phyloP scores from a whole-genome alignment of 495 filamentous ascomycete genomes.

The Neurospora tetrasperma region DNA sequence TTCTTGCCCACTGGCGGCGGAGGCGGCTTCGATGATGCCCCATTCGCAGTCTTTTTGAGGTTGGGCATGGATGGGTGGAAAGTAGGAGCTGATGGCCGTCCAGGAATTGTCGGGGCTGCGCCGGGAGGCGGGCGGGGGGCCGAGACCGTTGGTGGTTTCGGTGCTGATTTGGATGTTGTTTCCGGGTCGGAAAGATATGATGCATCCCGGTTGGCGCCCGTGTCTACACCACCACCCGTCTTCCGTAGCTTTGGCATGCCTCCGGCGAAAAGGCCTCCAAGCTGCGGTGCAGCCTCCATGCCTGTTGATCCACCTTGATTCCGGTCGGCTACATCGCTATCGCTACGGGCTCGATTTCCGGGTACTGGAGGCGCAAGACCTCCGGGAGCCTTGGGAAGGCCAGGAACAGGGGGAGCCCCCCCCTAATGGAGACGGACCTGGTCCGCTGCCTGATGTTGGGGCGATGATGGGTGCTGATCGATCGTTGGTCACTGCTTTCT shows the following conservation, averaged over 20 bases:
- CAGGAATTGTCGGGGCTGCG: conserved; percentile 51
- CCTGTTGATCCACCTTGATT: conserved; percentile 26
- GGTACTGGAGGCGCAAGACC: conserved; percentile 73
- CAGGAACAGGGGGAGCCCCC: conserved; percentile 79
- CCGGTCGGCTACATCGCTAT: conserved; percentile 57
- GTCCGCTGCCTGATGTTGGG: conserved; percentile 39
- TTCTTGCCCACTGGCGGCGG: conserved; percentile 54
- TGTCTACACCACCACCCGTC: conserved; percentile 75
- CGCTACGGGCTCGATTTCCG: conserved; percentile 62
- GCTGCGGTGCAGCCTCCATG: conserved; percentile 59
- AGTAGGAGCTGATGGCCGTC: conserved; percentile 34
- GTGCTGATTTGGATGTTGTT: conserved; percentile 42
- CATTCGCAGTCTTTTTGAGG: conserved; percentile 47
- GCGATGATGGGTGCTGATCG: conserved; percentile 72
- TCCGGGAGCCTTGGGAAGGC: conserved; percentile 43
- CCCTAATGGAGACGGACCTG: conserved; percentile 41
- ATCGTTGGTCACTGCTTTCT: conserved; percentile 90
- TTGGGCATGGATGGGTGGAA: conserved; percentile 50
- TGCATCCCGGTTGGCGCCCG: conserved; percentile 68
- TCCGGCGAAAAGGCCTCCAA: conserved; percentile 83
- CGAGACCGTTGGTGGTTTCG: conserved; percentile 47
- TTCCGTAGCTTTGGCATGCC: conserved; percentile 94
- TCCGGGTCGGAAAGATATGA: conserved; percentile 77
- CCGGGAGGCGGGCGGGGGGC: conserved; percentile 54
- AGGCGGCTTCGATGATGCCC: conserved; percentile 39